Conservation (phyloP, 257 asterid species). For the Solanum sejunctum region DNA sequence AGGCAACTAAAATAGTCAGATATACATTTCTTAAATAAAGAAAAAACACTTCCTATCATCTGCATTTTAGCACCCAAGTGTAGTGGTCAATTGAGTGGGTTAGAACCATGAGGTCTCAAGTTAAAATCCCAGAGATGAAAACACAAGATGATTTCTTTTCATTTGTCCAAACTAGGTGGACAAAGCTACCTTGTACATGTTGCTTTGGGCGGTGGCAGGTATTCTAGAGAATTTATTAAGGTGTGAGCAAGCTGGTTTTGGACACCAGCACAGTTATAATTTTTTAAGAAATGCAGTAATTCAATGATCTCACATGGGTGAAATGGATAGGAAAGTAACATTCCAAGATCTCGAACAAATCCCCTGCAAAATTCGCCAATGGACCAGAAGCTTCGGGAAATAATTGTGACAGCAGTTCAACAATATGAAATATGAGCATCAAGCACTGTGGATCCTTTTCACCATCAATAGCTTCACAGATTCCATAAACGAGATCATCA, state of each 20-base stretch:
- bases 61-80: too few species aligned
- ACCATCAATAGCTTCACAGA: constrained; percentile 78
- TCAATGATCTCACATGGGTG: constrained; percentile 63
- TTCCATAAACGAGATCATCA: constrained; percentile 56
- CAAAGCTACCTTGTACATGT: too few species aligned
- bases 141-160: too few species aligned
- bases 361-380: constrained; percentile 50
- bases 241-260: too few species aligned
- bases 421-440: constrained; percentile 50
- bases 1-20: neutral
- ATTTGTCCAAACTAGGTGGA: too few species aligned
- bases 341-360: constrained; percentile 62
- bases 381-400: constrained; percentile 61
- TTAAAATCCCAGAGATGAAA: too few species aligned
- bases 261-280: neutral
- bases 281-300: neutral
- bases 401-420: constrained; percentile 46
- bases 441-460: constrained; percentile 93
- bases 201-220: too few species aligned
- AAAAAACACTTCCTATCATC: neutral
- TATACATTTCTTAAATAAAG: neutral
- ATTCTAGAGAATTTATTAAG: too few species aligned
- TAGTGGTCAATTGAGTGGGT: too few species aligned
- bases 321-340: constrained; percentile 86
- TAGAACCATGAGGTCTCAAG: too few species aligned